Percentiles rank a stretch among this genome's conserved stretches.
These are phyloP conservation scores for Pichia sp. DNA, from an alignment of 1,139 yeast species.

Conservation along the genomic window DNA sequence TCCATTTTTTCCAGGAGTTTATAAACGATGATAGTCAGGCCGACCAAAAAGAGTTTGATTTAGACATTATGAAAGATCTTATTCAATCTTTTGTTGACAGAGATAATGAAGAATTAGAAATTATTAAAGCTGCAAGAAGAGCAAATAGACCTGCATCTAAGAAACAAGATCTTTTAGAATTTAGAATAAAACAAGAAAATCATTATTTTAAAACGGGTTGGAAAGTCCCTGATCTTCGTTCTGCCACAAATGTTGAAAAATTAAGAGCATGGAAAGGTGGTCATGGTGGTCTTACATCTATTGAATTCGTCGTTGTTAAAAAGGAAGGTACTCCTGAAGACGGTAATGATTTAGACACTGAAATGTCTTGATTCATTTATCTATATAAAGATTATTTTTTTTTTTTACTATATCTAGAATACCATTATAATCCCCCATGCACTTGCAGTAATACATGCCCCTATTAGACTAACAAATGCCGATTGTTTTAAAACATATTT, in stretches of 20 bases:
- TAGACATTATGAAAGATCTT: slow-evolving; percentile 49
- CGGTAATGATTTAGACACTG: slow-evolving; percentile 9
- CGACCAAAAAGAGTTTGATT: slow-evolving; percentile 30
- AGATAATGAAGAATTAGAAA: slow-evolving; percentile 65
- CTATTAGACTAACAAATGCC: not conserved
- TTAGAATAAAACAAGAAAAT: slow-evolving; percentile 52
- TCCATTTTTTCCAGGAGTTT: slow-evolving; percentile 60
- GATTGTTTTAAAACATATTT: not conserved
- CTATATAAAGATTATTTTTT: too few relatives aligned
- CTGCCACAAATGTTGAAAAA: slow-evolving; percentile 50
- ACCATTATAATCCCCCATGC: not conserved
- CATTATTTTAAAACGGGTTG: slow-evolving; percentile 66
- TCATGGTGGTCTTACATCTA: slow-evolving; percentile 66
- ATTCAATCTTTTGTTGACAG: slow-evolving; percentile 60
- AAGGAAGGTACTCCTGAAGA: slow-evolving; percentile 27
- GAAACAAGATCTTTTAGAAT: slow-evolving; percentile 62
- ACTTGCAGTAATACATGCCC: not conserved
- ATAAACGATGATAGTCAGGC: slow-evolving; percentile 33
- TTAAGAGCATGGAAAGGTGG: slow-evolving; percentile 77
- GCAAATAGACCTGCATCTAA: slow-evolving; percentile 81
- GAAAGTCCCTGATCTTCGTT: slow-evolving; percentile 64
- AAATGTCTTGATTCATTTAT: slow-evolving; percentile 9
- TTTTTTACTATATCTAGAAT: not conserved
- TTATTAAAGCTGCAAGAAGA: slow-evolving; percentile 55
- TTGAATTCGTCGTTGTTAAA: slow-evolving; percentile 42